Conservation (phyloP, 176 grass and related monocot species). For the Ensete glaucum region DNA sequence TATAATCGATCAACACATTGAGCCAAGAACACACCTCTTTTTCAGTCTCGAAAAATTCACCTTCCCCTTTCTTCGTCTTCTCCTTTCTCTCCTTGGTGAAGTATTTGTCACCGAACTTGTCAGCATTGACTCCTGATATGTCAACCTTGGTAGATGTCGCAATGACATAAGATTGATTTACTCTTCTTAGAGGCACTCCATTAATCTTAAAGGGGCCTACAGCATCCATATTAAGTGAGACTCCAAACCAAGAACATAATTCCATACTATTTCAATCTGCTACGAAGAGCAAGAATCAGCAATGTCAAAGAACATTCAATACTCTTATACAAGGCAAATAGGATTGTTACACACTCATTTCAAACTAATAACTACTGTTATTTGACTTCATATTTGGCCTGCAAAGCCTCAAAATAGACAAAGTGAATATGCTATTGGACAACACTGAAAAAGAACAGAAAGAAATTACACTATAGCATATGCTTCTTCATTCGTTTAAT, state of each 20-base stretch:
- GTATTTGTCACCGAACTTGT: constrained; percentile 13
- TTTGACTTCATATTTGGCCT: too few relatives aligned
- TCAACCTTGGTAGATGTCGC: neutral
- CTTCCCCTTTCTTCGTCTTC: neutral
- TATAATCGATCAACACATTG: too few relatives aligned
- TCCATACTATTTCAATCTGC: neutral
- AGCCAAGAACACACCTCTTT: neutral
- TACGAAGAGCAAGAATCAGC: too few relatives aligned
- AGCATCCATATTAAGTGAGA: neutral
- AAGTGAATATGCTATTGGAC: too few relatives aligned
- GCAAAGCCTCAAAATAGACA: too few relatives aligned
- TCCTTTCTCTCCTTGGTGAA: constrained; percentile 2
- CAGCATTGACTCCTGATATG: neutral
- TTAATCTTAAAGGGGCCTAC: constrained; percentile 13
- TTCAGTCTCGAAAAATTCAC: constrained; percentile 7
- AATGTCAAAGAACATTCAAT: too few relatives aligned
- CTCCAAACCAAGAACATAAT: neutral
- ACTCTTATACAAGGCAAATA: too few relatives aligned
- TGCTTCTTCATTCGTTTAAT: too few relatives aligned
- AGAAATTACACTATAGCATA: too few relatives aligned
- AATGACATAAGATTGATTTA: constrained; percentile 12
- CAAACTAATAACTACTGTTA: too few relatives aligned
- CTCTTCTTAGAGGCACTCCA: constrained; percentile 8
- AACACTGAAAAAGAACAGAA: too few relatives aligned
- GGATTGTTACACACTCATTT: too few relatives aligned